Base-by-base conservation (phyloP, 371 early-diverging fungal species). In the Phascolomyces articulosus region DNA sequence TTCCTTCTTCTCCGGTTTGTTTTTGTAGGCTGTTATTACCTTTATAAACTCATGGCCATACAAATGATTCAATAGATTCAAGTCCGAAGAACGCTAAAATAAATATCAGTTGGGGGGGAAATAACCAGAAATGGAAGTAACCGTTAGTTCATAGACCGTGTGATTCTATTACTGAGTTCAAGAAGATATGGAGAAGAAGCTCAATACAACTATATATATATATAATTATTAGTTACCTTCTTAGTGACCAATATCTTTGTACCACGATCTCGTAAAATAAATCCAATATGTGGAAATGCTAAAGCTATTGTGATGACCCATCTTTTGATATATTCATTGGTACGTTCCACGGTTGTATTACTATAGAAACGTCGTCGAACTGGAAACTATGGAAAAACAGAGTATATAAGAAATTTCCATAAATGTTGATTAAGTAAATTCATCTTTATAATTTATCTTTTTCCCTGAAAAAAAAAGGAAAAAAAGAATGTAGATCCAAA, bases 261-360 rank as follows among this genome's bases (percentile, higher is more conserved):
- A 23, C 76, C 69, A 41, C 72, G 71, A 60, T 91, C 86, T 10
- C 72, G 69, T 23, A 90, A 40, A 1, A 72, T 64, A 55, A 87
- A 84, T 2, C 69, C 64, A 7, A 87, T 71, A 34, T 75, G 61
- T 1, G 85, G 86, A 44, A 73, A 69, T 2, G 78, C 65, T 4
- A 91, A 58, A 0, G 86, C 82, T 15, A 87, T 69, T 0, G 69
- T 74, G 20, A 84, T 79, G 11, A 91, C 55, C 4, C 68, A 63
- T n/a, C 83, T 80, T 58, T 78, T 83, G 49, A 89, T 79, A 2
- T 71, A 67, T 24, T 86, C 85, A 3, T 79, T 40, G 3, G 70
- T 70, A 9, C 69, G 65, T 31, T 79, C 78, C 0, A 56, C 41
- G 13, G 34, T 29, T 0, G n/a, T n/a, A n/a, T n/a, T n/a, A 13